Evolutionary conservation across 2,329 filamentous ascomycete genomes (phyloP), one percentile per base, ranked within the genome.

Genomic region (Apiospora kogelbergensis): DNA sequence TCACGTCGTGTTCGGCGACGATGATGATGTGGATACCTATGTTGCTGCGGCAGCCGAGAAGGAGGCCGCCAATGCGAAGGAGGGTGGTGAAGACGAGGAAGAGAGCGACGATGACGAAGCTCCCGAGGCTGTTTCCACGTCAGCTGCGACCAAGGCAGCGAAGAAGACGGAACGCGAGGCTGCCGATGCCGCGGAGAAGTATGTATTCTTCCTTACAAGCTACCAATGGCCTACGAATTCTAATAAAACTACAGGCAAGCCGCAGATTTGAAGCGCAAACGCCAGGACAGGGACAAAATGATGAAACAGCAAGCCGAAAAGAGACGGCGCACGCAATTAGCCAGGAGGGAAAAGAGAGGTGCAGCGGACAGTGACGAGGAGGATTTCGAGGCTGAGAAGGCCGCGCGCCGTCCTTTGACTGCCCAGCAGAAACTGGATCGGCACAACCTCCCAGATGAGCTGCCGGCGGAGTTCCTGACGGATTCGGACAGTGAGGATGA

Each of bases 101-200:
- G 80, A 81, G 3, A 78, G 80, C 1, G 82, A 83, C 3, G 85
- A 87, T 57, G 86, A 89, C 67, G 86, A 85, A 64, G 86, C 86
- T 0, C 87, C 87, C 10, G 88, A 89, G 76, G 87, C 85, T 3
- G 83, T 89, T n/a, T 89, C 87, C 0, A 86, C 86, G 1, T 77
- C 79, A 15, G 81, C 81, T 64, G 85, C 83, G 3, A 86, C 85
- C 1, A 81, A 80, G 17, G 80, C 84, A 69, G 79, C 81, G 26
- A 81, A 83, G 70, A 81, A 84, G 72, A 82, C 83, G 3, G 80
- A 82, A 1, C 81, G 85, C 70, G 82, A 81, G 17, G 82, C 83
- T 45, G 81, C 83, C 69, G 84, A 85, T 69, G 85, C 84, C 26
- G 84, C 83, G 7, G 83, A 85, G 73, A 80, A 85, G 87, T 89